Evolutionary conservation across 371 early-diverging fungal species (phyloP).

Genomic region (Mycotypha africana): DNA sequence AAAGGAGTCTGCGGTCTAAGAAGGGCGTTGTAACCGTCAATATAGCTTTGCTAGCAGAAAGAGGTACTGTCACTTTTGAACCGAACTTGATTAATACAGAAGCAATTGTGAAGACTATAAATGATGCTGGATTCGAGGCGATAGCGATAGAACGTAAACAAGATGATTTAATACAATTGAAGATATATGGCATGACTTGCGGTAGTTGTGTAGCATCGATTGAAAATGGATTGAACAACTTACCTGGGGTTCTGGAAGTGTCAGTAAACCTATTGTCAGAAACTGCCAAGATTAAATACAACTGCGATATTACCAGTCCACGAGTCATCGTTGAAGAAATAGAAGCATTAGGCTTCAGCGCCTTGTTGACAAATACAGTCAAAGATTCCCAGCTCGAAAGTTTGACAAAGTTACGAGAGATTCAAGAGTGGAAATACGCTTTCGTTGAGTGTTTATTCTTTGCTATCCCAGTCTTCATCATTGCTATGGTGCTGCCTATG

Average conservation of each 20-base stretch:
- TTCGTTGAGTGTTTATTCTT: slow-evolving; percentile 61
- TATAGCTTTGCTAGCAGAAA: slow-evolving; percentile 63
- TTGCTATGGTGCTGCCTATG: slow-evolving; percentile 83
- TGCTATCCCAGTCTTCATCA: slow-evolving; percentile 77
- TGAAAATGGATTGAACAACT: slow-evolving; percentile 56
- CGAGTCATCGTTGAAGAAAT: slow-evolving; percentile 82
- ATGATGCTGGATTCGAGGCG: slow-evolving; percentile 84
- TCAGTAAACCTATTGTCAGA: slow-evolving; percentile 76
- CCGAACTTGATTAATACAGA: not conserved
- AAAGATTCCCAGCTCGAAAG: slow-evolving; percentile 82
- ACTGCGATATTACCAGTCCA: slow-evolving; percentile 58
- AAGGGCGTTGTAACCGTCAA: slow-evolving; percentile 49
- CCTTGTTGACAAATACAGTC: slow-evolving; percentile 54
- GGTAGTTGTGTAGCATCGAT: slow-evolving; percentile 74
- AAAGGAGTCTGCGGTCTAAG: slow-evolving; percentile 50
- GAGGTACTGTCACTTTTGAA: slow-evolving; percentile 42
- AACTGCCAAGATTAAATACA: slow-evolving; percentile 64
- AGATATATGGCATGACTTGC: slow-evolving; percentile 90
- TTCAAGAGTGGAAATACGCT: slow-evolving; percentile 71
- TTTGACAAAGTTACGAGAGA: slow-evolving; percentile 81
- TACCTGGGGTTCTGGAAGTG: slow-evolving; percentile 60
- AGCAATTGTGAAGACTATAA: slow-evolving; percentile 58
- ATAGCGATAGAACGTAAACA: slow-evolving; percentile 17
- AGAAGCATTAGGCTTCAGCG: slow-evolving; percentile 83
- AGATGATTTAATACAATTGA: slow-evolving; percentile 51